Percentiles rank a stretch among this genome's conserved stretches.
Conservation (phyloP, 768 basidiomycete species). For the Tricholoma flavovirens region DNA sequence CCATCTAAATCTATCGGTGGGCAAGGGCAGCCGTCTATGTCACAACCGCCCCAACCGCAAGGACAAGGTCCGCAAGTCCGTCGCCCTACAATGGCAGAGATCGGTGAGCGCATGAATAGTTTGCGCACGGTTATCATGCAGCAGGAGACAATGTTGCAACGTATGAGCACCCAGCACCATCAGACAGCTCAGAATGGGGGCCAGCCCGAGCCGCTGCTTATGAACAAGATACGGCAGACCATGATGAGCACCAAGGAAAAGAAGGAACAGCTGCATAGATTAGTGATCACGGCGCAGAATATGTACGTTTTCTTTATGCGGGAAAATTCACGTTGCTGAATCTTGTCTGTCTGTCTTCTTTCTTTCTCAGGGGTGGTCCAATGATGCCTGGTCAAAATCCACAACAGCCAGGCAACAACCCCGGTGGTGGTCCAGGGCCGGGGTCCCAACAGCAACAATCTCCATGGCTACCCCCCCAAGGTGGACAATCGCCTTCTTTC, state of each 20-base stretch:
- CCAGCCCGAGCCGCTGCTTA: constrained; percentile 14
- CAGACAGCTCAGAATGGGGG: constrained; percentile 2
- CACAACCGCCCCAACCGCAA: constrained; percentile 9
- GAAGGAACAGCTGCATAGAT: constrained; percentile 35
- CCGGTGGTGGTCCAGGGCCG: constrained; percentile 15
- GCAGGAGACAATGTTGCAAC: constrained; percentile 9
- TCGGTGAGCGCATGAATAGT: constrained; percentile 10
- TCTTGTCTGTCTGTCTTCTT: neutral
- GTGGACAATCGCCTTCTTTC: constrained; percentile 1
- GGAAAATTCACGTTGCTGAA: neutral
- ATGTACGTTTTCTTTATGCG: constrained; percentile 28
- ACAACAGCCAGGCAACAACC: constrained; percentile 22
- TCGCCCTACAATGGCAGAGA: constrained; percentile 7
- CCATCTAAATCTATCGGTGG: constrained; percentile 10
- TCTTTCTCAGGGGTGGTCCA: constrained; percentile 6
- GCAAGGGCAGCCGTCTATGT: neutral
- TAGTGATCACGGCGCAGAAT: constrained; percentile 23
- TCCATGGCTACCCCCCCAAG: constrained; percentile 13
- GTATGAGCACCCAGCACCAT: neutral
- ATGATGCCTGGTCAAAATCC: constrained; percentile 13
- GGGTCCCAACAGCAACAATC: neutral
- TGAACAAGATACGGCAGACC: constrained; percentile 17
- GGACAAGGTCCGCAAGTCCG: constrained; percentile 2
- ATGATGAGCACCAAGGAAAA: constrained; percentile 24
- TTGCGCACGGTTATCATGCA: constrained; percentile 6